These are phyloP conservation scores for Phytophthora idaei DNA, from an alignment of 352 stramenopile species.

Conservation along the genomic window DNA sequence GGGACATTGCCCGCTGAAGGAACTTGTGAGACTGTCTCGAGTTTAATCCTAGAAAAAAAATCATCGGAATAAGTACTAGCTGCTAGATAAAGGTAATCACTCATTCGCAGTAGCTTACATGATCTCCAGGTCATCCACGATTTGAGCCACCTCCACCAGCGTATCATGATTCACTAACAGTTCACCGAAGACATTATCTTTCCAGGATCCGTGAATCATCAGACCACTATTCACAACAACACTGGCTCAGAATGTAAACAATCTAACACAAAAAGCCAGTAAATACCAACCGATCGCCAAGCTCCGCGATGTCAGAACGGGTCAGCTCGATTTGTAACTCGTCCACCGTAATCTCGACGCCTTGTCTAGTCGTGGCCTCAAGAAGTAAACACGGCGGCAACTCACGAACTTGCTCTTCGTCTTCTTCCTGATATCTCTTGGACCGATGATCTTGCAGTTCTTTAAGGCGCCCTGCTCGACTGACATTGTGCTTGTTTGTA, in stretches of 20 bases:
- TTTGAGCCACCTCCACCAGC: slow-evolving; percentile 56
- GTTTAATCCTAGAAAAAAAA: slow-evolving; percentile 63
- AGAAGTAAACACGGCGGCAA: slow-evolving; percentile 52
- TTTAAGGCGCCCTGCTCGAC: slow-evolving; percentile 24
- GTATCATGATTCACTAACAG: slow-evolving; percentile 36
- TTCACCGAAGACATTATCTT: slow-evolving; percentile 40
- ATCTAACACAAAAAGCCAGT: background rate
- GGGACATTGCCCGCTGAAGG: slow-evolving; percentile 62
- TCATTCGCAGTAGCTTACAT: slow-evolving; percentile 45
- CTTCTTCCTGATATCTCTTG: slow-evolving; percentile 21
- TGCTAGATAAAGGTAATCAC: background rate
- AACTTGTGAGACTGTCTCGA: slow-evolving; percentile 61
- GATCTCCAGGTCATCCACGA: slow-evolving; percentile 71
- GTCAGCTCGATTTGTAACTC: slow-evolving; percentile 70
- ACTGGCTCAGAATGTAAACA: background rate
- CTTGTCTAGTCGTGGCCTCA: slow-evolving; percentile 69
- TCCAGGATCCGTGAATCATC: slow-evolving; percentile 53
- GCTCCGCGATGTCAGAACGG: slow-evolving; percentile 14
- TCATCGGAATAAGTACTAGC: slow-evolving; percentile 1
- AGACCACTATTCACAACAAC: slow-evolving; percentile 46
- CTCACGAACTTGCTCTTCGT: slow-evolving; percentile 36
- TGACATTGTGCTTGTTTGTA: slow-evolving; percentile 17
- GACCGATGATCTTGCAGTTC: slow-evolving; percentile 8
- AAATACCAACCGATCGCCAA: slow-evolving; percentile 55
- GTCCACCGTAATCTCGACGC: slow-evolving; percentile 58